Conservation (phyloP, 2,329 filamentous ascomycete species). For the Aspergillus ruber region DNA sequence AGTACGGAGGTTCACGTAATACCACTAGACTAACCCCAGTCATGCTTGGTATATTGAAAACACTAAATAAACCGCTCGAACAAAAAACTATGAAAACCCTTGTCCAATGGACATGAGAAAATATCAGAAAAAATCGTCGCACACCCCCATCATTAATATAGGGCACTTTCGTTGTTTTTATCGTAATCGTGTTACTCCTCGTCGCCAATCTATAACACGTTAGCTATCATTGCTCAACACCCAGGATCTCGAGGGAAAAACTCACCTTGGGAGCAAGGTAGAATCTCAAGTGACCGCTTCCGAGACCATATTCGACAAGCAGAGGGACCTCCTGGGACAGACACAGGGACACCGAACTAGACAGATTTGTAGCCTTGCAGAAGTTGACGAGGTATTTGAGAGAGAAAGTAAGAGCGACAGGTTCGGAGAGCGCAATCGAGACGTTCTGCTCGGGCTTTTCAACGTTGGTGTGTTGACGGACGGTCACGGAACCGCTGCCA, state of each 20-base stretch:
- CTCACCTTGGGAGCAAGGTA: conserved; percentile 95
- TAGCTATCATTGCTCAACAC: not conserved
- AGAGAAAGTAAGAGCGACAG: conserved; percentile 91
- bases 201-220: conserved; percentile 53
- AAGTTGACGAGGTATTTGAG: conserved; percentile 99
- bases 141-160: conserved; percentile 23
- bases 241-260: conserved; percentile 1
- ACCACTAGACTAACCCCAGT: not conserved
- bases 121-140: not conserved
- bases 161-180: conserved; percentile 10
- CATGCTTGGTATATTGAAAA: conserved; percentile 10
- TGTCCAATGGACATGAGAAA: conserved; percentile 3
- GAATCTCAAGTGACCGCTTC: conserved; percentile 87
- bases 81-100: conserved; percentile 44
- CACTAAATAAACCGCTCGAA: conserved; percentile 3
- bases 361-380: conserved; percentile 91
- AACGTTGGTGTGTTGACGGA: conserved; percentile 79
- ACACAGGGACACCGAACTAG: conserved; percentile 77
- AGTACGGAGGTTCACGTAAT: too few relatives aligned
- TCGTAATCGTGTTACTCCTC: conserved; percentile 35
- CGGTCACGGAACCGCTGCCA: conserved; percentile 85
- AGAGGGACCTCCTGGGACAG: conserved; percentile 94
- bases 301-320: conserved; percentile 82
- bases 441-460: conserved; percentile 84
- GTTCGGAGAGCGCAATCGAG: conserved; percentile 83